phyloP scores from a whole-genome alignment of 371 early-diverging fungal species.

The Quaeritorhiza haematococci region DNA sequence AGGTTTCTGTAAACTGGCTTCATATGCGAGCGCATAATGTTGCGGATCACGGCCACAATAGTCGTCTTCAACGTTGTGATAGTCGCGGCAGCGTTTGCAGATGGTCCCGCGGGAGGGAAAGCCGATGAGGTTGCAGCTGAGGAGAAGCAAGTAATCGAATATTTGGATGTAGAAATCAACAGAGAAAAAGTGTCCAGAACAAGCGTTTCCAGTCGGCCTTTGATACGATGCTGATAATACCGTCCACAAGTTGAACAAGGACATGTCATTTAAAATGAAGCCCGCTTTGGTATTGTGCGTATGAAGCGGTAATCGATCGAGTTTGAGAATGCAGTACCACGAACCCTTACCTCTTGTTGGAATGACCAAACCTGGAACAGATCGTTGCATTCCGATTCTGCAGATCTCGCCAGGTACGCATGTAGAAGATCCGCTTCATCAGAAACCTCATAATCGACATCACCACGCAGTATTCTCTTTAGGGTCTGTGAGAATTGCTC shows the following conservation, averaged over 20 bases:
- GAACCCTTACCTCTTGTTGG: slow-evolving; percentile 28
- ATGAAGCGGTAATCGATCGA: background rate
- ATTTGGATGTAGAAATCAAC: slow-evolving; percentile 16
- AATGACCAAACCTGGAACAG: slow-evolving; percentile 34
- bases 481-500: too few species aligned
- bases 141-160: background rate
- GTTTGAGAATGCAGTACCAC: too few species aligned
- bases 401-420: slow-evolving; percentile 22
- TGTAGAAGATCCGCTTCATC: slow-evolving; percentile 27
- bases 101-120: slow-evolving; percentile 14
- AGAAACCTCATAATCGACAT: slow-evolving; percentile 37
- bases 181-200: slow-evolving; percentile 31
- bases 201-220: slow-evolving; percentile 17
- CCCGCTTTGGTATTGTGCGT: slow-evolving; percentile 3
- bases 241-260: background rate
- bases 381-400: slow-evolving; percentile 27
- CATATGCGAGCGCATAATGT: slow-evolving; percentile 31
- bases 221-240: background rate
- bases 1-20: slow-evolving; percentile 28
- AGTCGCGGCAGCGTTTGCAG: background rate
- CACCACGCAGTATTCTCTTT: too few species aligned
- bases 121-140: slow-evolving; percentile 9
- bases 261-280: too few species aligned
- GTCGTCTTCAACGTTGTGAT: too few species aligned
- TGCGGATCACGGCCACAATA: slow-evolving; percentile 15